Evolutionary conservation across 805 yeast species (phyloP).

Genomic region (Jamesozyma lodderae): DNA sequence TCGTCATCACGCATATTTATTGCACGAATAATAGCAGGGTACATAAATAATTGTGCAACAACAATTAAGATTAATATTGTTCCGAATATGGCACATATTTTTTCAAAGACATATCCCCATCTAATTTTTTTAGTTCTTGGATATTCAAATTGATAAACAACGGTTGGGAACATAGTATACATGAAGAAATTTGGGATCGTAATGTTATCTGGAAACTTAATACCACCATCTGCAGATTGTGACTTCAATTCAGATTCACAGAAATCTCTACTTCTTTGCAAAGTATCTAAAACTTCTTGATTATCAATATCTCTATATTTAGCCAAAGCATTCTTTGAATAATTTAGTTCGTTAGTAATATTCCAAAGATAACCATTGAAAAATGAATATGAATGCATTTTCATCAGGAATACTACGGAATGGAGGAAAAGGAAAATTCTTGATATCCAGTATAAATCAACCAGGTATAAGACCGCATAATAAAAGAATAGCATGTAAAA

Average conservation of each 20-base stretch:
- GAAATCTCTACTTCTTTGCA: slow-evolving; percentile 48
- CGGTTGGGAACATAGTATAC: slow-evolving; percentile 82
- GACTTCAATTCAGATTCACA: slow-evolving; percentile 62
- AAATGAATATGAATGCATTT: slow-evolving; percentile 87
- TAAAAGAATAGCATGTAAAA: slow-evolving; percentile 42
- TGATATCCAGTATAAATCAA: slow-evolving; percentile 76
- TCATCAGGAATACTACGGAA: slow-evolving; percentile 82
- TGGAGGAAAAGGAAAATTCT: slow-evolving; percentile 78
- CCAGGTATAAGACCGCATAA: slow-evolving; percentile 40
- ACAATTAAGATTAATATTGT: slow-evolving; percentile 74
- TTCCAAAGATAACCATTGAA: slow-evolving; percentile 86
- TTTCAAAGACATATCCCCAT: slow-evolving; percentile 57
- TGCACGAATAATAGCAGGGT: slow-evolving; percentile 62
- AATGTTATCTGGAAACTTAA: slow-evolving; percentile 64
- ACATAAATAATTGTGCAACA: slow-evolving; percentile 64
- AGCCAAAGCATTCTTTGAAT: slow-evolving; percentile 38
- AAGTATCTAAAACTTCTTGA: slow-evolving; percentile 27
- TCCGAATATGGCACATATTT: slow-evolving; percentile 77
- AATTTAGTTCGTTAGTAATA: slow-evolving; percentile 44
- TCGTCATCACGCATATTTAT: slow-evolving; percentile 36
- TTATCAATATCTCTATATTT: slow-evolving; percentile 29
- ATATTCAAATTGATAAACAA: slow-evolving; percentile 73
- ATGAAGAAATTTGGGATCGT: slow-evolving; percentile 55
- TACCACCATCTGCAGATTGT: slow-evolving; percentile 35
- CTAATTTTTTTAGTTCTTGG: slow-evolving; percentile 69